Evolutionary conservation across 177 flowering plant genomes (phyloP).

Genomic region (Vitis hybrid): DNA sequence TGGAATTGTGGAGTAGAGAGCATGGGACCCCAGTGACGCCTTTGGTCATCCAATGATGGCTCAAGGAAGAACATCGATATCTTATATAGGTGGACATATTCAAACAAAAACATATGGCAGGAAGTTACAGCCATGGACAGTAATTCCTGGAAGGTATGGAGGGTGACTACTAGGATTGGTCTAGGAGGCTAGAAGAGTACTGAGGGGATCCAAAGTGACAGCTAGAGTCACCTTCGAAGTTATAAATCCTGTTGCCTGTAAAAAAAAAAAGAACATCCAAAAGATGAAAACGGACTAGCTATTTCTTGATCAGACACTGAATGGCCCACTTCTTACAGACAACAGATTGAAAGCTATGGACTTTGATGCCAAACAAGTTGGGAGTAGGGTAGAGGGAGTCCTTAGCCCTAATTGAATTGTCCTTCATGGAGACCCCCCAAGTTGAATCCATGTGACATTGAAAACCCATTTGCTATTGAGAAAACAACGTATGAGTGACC

Average conservation of each 20-base stretch:
- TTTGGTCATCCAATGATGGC: too few relatives aligned
- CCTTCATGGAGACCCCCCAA: slow-evolving; percentile 8
- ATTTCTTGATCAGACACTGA: slow-evolving; percentile 7
- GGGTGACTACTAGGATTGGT: too few relatives aligned
- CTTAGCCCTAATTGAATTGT: slow-evolving; percentile 22
- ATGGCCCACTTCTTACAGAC: slow-evolving; percentile 16
- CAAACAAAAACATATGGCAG: neutral
- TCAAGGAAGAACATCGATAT: too few relatives aligned
- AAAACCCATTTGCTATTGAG: slow-evolving; percentile 6
- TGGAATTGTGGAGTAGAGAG: too few relatives aligned
- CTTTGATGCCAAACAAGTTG: slow-evolving; percentile 13
- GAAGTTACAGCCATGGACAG: neutral
- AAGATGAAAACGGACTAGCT: too few relatives aligned
- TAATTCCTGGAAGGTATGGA: too few relatives aligned
- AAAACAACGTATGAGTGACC: slow-evolving; percentile 1
- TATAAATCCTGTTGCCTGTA: neutral
- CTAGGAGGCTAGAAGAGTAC: neutral
- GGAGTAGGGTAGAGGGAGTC: slow-evolving; percentile 5
- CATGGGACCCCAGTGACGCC: too few relatives aligned
- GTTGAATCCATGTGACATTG: slow-evolving; percentile 21
- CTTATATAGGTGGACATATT: too few relatives aligned
- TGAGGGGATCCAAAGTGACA: slow-evolving; percentile 8
- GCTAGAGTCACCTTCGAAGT: slow-evolving; percentile 7
- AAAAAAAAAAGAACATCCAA: neutral
- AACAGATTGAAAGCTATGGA: slow-evolving; percentile 21